phyloP scores from a whole-genome alignment of 2,329 filamentous ascomycete genomes.

The Colletotrichum sp. region DNA sequence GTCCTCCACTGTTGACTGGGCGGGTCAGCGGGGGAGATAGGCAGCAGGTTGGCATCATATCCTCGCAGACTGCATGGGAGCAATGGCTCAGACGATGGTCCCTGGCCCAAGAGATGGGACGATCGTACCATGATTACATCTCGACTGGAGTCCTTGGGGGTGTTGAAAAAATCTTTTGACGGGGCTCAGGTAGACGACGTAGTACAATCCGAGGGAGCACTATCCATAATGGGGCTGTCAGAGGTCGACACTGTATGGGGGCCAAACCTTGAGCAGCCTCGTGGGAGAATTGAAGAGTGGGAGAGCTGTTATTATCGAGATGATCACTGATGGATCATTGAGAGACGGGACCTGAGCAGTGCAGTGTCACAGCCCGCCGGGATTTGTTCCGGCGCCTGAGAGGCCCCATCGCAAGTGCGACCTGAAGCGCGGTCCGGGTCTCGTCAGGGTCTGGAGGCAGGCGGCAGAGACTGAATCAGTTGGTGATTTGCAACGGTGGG shows the following conservation, averaged over 20 bases:
- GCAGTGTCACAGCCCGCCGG: neutral
- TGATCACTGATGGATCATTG: neutral
- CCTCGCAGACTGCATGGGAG: neutral
- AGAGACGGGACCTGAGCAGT: neutral
- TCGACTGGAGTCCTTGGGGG: neutral
- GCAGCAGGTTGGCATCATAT: neutral
- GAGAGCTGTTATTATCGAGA: neutral
- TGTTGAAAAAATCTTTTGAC: neutral
- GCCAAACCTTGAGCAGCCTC: neutral
- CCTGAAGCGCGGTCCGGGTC: neutral
- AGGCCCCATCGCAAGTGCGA: neutral
- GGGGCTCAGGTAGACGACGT: neutral
- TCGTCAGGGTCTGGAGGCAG: neutral
- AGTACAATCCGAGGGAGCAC: neutral
- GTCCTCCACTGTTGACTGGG: neutral
- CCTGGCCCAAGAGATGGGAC: neutral
- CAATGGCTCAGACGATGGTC: neutral
- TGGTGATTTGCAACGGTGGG: constrained; percentile 9
- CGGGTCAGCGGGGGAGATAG: neutral
- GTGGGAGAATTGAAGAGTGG: neutral
- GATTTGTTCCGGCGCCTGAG: constrained; percentile 1
- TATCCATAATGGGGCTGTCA: neutral
- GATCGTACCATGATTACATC: constrained; percentile 10
- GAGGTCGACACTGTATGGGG: neutral
- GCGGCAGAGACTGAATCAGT: neutral